Conservation (phyloP, 306 rosid genomes). For the Cucurbita pepo region DNA sequence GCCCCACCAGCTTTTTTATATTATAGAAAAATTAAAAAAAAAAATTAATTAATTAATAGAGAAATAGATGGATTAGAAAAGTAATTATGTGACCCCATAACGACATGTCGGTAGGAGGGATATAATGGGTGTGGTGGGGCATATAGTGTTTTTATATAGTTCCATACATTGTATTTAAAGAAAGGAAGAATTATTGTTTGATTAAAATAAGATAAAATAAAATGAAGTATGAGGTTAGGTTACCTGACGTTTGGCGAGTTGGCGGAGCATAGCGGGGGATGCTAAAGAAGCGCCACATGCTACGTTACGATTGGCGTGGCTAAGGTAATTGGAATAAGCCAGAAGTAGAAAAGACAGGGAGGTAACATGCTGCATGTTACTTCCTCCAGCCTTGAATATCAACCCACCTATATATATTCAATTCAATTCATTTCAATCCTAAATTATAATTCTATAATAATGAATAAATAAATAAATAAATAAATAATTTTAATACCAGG, state of each 20-base stretch:
- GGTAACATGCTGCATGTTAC: constrained; percentile 99
- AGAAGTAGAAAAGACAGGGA: constrained; percentile 72
- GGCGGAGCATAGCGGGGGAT: constrained; percentile 59
- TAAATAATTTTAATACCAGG: constrained; percentile 38
- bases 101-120: neutral
- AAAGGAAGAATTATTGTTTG: neutral
- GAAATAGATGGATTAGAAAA: neutral
- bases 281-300: constrained; percentile 70
- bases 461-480: neutral
- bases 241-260: constrained; percentile 71
- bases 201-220: neutral
- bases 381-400: constrained; percentile 85
- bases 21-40: neutral
- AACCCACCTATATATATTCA: constrained; percentile 62
- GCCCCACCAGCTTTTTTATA: neutral
- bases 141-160: neutral
- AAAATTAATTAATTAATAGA: neutral
- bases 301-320: constrained; percentile 75
- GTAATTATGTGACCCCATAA: neutral
- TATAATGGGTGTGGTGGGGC: no score
- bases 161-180: neutral
- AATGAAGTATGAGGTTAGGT: neutral
- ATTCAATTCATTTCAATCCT: no score
- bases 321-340: constrained; percentile 75
- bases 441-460: no score